These are phyloP conservation scores for Mycena vitilis DNA, from an alignment of 768 basidiomycete genomes.

Conservation along the genomic window DNA sequence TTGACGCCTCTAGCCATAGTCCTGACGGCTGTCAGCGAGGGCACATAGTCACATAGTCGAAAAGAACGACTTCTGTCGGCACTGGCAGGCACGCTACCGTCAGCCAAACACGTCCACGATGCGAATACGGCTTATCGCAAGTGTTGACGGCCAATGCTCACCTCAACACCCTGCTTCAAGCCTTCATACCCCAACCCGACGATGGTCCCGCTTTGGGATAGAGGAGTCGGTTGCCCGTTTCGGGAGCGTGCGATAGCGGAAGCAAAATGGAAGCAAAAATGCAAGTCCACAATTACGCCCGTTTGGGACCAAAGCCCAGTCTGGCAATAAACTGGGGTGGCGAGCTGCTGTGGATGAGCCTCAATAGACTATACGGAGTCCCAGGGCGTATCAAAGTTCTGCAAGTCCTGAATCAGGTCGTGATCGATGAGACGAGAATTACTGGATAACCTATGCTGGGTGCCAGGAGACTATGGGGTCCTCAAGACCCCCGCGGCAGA, in stretches of 20 bases:
- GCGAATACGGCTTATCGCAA: too few relatives aligned
- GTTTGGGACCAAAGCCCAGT: neutral
- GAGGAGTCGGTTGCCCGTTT: conserved; percentile 4
- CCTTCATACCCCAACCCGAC: neutral
- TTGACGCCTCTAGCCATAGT: too few relatives aligned
- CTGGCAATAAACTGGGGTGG: neutral
- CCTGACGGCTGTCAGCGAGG: too few relatives aligned
- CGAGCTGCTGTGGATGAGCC: neutral
- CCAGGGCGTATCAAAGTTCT: neutral
- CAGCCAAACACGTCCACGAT: too few relatives aligned
- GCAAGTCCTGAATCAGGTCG: neutral
- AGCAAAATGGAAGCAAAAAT: conserved; percentile 21
- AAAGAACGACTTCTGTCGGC: too few relatives aligned
- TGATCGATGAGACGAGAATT: neutral
- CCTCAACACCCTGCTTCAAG: neutral
- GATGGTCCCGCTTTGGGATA: neutral
- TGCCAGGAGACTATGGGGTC: neutral
- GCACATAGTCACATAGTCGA: too few relatives aligned
- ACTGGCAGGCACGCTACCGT: too few relatives aligned
- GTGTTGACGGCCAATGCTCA: neutral
- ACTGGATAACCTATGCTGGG: neutral
- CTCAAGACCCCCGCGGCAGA: too few relatives aligned
- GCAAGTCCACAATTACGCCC: neutral
- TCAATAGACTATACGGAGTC: neutral
- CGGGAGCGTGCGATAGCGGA: conserved; percentile 24